phyloP scores from a whole-genome alignment of 495 filamentous ascomycete genomes.

The Penicillium nucicola region DNA sequence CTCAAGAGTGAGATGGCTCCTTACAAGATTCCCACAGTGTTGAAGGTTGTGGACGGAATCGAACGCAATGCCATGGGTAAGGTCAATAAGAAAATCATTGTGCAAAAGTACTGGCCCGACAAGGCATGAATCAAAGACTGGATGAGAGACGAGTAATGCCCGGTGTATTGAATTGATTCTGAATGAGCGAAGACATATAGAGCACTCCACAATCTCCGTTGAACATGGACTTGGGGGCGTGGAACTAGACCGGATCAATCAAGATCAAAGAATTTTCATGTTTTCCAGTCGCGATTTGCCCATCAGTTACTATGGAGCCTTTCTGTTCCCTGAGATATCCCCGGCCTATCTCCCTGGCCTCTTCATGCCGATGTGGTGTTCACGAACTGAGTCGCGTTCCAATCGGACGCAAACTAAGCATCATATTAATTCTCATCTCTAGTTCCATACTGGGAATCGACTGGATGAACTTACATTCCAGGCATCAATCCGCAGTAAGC shows the following conservation, averaged over 20 bases:
- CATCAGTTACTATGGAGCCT: no score
- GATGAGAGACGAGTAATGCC: neutral
- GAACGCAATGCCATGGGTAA: constrained; percentile 51
- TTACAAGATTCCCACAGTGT: constrained; percentile 46
- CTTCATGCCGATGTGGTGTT: neutral
- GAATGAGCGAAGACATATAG: neutral
- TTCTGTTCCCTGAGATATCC: no score
- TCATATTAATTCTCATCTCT: neutral
- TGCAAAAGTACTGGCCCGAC: constrained; percentile 45
- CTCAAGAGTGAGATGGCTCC: constrained; percentile 44
- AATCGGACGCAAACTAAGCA: neutral
- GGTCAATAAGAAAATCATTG: constrained; percentile 44
- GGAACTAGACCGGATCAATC: no score
- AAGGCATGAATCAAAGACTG: constrained; percentile 4
- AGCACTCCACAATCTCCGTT: neutral
- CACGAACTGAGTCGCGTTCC: neutral
- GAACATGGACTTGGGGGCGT: no score
- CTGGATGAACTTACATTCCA: constrained; percentile 25
- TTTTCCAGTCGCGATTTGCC: no score
- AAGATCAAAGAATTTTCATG: no score
- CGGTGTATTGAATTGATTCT: neutral
- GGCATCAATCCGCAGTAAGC: constrained; percentile 27
- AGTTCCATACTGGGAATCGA: neutral
- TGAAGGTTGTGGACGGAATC: constrained; percentile 43
- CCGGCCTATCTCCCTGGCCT: no score